Base-by-base conservation (phyloP, 768 basidiomycete species). In the Calocybe indica region DNA sequence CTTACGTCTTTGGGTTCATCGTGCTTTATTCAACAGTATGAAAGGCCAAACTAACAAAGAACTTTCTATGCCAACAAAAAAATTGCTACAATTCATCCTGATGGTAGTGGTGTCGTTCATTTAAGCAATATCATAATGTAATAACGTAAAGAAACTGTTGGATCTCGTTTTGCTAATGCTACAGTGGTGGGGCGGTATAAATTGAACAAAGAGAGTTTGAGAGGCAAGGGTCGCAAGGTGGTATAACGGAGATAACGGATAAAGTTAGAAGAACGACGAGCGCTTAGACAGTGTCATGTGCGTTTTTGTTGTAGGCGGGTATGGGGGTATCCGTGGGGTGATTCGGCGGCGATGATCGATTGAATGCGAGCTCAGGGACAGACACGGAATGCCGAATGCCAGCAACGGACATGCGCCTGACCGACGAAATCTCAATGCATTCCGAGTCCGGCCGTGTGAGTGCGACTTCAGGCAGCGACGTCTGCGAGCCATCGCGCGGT, bases 351-450 rank as follows among this genome's bases (percentile, higher is more conserved):
- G 40, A 13, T 3, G 47, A 28, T 6, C 29, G 10, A 36, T 44
- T 34, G 28, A 30, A 28, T 10, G 12, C 34, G 32, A 38, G 51
- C 40, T 52, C 48, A 22, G 52, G 47, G n/a, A 51, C 29, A 13
- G 45, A 28, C 37, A 50, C 35, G 4, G 46, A 15, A 13, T 49
- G 39, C 10, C 47, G 38, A 10, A 40, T 39, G n/a, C 42, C 40
- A 39, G 41, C n/a, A 6, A 39, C 42, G 9, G 47, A 39, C 14
- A 49, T 38, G 37, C 49, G 45, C 28, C 60, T 59, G 30, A 68
- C 45, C 6, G 63, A 63, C 5, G 63, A 60, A 40, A 68, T 62
- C 45, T 70, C 63, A 47, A 66, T 64, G 29, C 40, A 36, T 30
- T 10, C 5, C 13, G 58, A 58, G 22, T 58, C 57, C 14, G 59